phyloP scores from a whole-genome alignment of 176 grass and related monocot species.

The Hordeum marinum region DNA sequence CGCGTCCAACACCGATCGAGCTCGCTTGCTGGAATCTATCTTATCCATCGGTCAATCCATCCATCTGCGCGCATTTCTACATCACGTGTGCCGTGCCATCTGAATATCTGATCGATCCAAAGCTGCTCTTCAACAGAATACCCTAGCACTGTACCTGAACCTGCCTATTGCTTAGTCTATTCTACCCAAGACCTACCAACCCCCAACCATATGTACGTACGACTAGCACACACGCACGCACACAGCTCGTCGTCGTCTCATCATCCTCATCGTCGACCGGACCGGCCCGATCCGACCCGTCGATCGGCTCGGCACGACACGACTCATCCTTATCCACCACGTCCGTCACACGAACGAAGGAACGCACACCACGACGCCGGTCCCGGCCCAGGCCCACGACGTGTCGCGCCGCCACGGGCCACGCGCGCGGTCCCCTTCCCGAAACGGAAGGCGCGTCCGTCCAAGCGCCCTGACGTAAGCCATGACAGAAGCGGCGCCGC shows the following conservation, averaged over 20 bases:
- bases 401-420: slow-evolving; percentile 42
- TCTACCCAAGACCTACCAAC: background rate
- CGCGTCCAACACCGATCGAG: background rate
- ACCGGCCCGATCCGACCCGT: no score
- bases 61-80: background rate
- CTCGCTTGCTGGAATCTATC: background rate
- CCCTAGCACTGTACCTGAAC: no score
- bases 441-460: slow-evolving; percentile 43
- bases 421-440: slow-evolving; percentile 24
- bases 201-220: background rate
- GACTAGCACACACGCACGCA: background rate
- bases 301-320: background rate
- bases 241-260: background rate
- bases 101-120: no score
- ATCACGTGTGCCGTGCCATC: no score
- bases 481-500: slow-evolving; percentile 69
- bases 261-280: background rate
- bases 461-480: slow-evolving; percentile 68
- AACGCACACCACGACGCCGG: background rate
- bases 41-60: background rate
- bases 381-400: slow-evolving; percentile 16
- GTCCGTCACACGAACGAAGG: background rate
- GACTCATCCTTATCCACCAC: slow-evolving; percentile 51
- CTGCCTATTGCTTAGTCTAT: no score
- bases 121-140: no score